Evolutionary conservation across 2,329 filamentous ascomycete species (phyloP).

Genomic region (Pleomassaria siparia): DNA sequence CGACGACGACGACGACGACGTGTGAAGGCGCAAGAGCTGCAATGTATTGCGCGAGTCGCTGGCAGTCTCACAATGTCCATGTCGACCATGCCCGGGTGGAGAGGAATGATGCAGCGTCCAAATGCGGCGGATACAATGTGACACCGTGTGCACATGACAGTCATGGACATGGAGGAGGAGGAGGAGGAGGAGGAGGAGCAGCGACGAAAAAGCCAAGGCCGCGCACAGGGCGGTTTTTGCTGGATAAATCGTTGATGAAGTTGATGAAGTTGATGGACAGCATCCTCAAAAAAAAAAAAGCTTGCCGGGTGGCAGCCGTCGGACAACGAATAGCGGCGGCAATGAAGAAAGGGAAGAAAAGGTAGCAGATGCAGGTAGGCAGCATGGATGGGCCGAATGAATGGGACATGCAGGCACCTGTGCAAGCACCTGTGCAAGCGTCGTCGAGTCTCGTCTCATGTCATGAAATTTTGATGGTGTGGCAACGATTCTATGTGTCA

Average conservation of each 20-base stretch:
- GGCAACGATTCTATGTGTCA: constrained; percentile 36
- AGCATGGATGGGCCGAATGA: constrained; percentile 16
- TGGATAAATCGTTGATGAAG: constrained; percentile 4
- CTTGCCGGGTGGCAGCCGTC: too few species aligned
- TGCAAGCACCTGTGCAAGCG: constrained; percentile 25
- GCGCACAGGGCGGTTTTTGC: constrained; percentile 17
- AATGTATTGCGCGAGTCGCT: constrained; percentile 3
- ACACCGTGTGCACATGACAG: constrained; percentile 14
- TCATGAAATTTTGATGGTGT: too few species aligned
- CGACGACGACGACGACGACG: constrained; percentile 11
- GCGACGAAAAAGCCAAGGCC: constrained; percentile 22
- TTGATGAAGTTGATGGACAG: too few species aligned
- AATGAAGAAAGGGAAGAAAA: too few species aligned
- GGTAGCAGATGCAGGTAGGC: constrained; percentile 8
- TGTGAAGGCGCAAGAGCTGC: constrained; percentile 5
- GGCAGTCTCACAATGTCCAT: constrained; percentile 5
- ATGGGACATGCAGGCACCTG: constrained; percentile 12
- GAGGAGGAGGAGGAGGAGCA: constrained; percentile 7
- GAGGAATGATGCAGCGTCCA: constrained; percentile 13
- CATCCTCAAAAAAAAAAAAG: neutral
- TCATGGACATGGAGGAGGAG: constrained; percentile 4
- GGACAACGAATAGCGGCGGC: too few species aligned
- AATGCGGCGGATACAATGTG: constrained; percentile 11
- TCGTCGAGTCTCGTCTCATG: constrained; percentile 17
- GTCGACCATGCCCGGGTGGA: neutral